phyloP scores from a whole-genome alignment of 164 flowering plant genomes.

The Vitis cinerea region DNA sequence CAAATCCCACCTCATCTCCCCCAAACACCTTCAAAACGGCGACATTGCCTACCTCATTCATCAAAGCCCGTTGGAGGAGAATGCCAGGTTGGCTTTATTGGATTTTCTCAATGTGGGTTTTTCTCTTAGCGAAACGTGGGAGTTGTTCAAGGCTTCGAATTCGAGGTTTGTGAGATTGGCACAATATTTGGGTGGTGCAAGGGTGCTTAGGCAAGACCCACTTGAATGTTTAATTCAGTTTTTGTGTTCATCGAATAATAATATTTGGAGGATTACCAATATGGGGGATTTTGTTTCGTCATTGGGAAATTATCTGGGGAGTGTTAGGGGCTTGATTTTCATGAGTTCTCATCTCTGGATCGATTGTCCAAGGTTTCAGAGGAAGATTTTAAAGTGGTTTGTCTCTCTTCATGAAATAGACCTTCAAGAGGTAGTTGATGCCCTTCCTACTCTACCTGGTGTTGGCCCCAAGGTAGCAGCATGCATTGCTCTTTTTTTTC shows the following conservation, averaged over 20 bases:
- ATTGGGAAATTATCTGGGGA: conserved; percentile 59
- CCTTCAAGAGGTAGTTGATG: conserved; percentile 59
- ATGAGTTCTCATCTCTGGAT: conserved; percentile 75
- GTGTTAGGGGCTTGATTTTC: conserved; percentile 69
- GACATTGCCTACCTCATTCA: conserved; percentile 57
- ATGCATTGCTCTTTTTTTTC: conserved; percentile 87
- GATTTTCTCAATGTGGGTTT: conserved; percentile 72
- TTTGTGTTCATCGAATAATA: conserved; percentile 85
- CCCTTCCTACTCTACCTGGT: conserved; percentile 80
- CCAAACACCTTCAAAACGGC: conserved; percentile 54
- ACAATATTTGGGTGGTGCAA: conserved; percentile 58
- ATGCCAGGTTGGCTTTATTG: conserved; percentile 42
- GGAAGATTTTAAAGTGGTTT: conserved; percentile 69
- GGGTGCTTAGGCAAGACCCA: conserved; percentile 93
- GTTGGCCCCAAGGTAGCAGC: conserved; percentile 97
- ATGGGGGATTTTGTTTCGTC: conserved; percentile 82
- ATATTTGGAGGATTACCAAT: conserved; percentile 75
- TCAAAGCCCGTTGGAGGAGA: conserved; percentile 12
- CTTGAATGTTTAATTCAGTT: conserved; percentile 87
- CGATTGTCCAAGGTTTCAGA: conserved; percentile 61
- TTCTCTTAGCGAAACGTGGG: conserved; percentile 66
- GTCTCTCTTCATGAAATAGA: conserved; percentile 71
- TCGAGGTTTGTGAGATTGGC: conserved; percentile 67
- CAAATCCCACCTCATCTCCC: conserved; percentile 72
- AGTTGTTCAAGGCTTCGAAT: conserved; percentile 56